Conservation (phyloP, 805 yeast species). For the Ascoidea asiatica region DNA sequence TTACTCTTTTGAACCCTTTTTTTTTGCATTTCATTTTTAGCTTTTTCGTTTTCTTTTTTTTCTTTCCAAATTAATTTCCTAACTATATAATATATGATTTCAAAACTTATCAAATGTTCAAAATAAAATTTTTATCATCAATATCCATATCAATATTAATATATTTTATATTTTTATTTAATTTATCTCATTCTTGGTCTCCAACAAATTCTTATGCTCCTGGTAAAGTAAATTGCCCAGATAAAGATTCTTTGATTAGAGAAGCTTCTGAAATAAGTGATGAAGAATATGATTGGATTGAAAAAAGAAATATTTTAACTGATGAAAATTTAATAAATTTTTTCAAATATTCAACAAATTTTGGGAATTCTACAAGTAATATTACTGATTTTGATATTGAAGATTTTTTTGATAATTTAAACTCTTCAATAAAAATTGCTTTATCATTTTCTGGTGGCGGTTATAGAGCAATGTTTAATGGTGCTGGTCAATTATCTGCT, state of each 20-base stretch:
- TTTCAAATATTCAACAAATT: constrained; percentile 25
- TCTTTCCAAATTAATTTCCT: no score
- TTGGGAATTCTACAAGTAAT: constrained; percentile 12
- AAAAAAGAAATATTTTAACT: constrained; percentile 30
- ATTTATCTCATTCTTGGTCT: no score
- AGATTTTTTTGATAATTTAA: constrained; percentile 23
- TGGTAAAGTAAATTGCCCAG: constrained; percentile 20
- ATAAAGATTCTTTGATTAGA: constrained; percentile 21
- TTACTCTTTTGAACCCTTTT: no score
- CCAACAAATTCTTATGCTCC: constrained; percentile 45
- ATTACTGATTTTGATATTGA: constrained; percentile 16
- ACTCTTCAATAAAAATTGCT: constrained; percentile 31
- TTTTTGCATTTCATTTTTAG: no score
- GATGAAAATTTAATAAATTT: constrained; percentile 31
- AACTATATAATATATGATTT: no score
- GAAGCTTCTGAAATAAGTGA: constrained; percentile 31
- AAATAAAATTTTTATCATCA: no score
- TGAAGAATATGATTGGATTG: constrained; percentile 39
- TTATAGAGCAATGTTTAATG: constrained; percentile 74
- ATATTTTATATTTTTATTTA: no score
- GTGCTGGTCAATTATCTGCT: constrained; percentile 76
- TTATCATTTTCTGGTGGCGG: constrained; percentile 77
- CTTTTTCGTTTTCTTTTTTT: no score
- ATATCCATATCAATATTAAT: no score
- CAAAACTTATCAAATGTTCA: no score